Evolutionary conservation across 2,329 filamentous ascomycete genomes (phyloP), one percentile per base, ranked within the genome.

Genomic region (Pestalotiopsis sp.): DNA sequence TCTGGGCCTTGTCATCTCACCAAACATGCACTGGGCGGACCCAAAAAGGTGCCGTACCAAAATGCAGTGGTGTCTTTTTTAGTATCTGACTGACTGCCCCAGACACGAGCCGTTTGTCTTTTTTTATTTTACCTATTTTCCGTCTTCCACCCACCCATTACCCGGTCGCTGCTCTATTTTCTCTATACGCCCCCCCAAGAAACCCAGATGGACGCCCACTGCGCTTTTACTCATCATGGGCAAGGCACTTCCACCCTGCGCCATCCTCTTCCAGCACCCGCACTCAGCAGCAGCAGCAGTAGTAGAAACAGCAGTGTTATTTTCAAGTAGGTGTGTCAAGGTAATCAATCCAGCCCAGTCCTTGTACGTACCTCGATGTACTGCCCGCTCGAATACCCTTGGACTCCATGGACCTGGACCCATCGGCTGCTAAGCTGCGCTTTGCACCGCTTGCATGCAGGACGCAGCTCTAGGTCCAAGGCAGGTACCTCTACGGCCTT

Each of bases 221-320:
- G 66, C 57, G 66, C 57, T 58, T 67, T 67, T 62, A 67, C 66
- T 67, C 66, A 67, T 63, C 66, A 66, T 67, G 58, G 45, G 66
- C 40, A 38, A 67, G 66, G 66, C 59, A 67, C 65, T 61, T 59
- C 52, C 13, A 13, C 59, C 66, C 66, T 67, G 66, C 66, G 66
- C 66, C 58, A 67, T 67, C 57, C n/a, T 60, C 25, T 40, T 56
- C 65, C 65, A 60, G 6, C 20, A 9, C 45, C 1, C 7, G 31
- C 31, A 36, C 31, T 1, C 31, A 36, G 31, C 7, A 36, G 31
- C 25, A 25, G 3, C 27, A 27, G 27, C 4, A 27, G 27, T 27
- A 27, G 27, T 4, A 27, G 27, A 4, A 4, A 9, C 7, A 9
- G 31, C 45, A 52, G 45, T 52, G 45, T 6, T 52, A 20, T 52